Percentiles rank a stretch among this genome's conserved stretches.
phyloP scores from a whole-genome alignment of 805 yeast species.

The Suhomyces xylopsoci region DNA sequence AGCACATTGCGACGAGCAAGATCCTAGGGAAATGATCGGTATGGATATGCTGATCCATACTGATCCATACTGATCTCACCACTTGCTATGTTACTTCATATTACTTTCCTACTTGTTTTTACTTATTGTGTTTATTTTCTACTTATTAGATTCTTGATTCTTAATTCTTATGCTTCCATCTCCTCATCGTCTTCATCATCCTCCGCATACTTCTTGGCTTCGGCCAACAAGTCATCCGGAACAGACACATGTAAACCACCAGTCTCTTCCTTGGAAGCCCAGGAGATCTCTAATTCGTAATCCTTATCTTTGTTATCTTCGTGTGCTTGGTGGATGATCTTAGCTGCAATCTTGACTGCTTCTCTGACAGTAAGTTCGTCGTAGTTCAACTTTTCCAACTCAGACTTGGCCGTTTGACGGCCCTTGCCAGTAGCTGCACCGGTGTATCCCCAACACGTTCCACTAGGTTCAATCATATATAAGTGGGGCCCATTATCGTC shows the following conservation, averaged over 20 bases:
- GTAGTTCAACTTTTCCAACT: slow-evolving; percentile 83
- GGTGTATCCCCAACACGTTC: slow-evolving; percentile 93
- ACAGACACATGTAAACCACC: slow-evolving; percentile 76
- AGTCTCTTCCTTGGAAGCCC: slow-evolving; percentile 79
- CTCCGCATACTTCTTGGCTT: slow-evolving; percentile 81
- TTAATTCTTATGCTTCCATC: slow-evolving; percentile 1
- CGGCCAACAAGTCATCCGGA: slow-evolving; percentile 74
- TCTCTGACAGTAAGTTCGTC: slow-evolving; percentile 68
- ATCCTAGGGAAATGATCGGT: too few species aligned
- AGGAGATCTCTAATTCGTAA: slow-evolving; percentile 89
- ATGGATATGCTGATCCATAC: too few species aligned
- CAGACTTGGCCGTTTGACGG: slow-evolving; percentile 95
- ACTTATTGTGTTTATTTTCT: too few species aligned
- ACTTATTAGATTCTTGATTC: too few species aligned
- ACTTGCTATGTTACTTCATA: too few species aligned
- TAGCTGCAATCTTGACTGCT: slow-evolving; percentile 92
- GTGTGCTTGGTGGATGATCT: slow-evolving; percentile 88
- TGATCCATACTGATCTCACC: too few species aligned
- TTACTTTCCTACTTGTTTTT: too few species aligned
- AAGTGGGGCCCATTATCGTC: slow-evolving; percentile 89
- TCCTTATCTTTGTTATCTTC: slow-evolving; percentile 98
- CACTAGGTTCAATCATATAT: slow-evolving; percentile 97
- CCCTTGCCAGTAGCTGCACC: slow-evolving; percentile 99
- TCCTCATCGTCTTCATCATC: slow-evolving; percentile 71
- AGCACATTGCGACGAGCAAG: too few species aligned